These are phyloP conservation scores for Phytophthora vignae DNA, from an alignment of 352 stramenopile species.

Conservation along the genomic window DNA sequence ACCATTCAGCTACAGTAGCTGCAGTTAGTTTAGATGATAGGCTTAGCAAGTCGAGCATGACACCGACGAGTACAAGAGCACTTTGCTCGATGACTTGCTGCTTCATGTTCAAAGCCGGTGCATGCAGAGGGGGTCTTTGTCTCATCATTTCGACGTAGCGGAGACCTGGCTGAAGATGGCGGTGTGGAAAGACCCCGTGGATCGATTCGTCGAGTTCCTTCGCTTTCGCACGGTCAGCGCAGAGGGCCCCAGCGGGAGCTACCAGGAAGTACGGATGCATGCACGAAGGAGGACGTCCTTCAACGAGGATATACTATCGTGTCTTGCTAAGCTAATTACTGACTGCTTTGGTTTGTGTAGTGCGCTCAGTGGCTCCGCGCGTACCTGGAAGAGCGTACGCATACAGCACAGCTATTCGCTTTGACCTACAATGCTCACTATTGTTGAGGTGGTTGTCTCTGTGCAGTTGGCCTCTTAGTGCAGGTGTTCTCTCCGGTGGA, in stretches of 20 bases:
- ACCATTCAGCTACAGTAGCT: background rate
- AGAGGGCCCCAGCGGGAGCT: conserved; percentile 70
- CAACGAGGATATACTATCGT: background rate
- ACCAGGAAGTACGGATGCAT: conserved; percentile 50
- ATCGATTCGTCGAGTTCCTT: conserved; percentile 83
- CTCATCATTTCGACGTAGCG: conserved; percentile 6
- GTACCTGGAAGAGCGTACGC: conserved; percentile 60
- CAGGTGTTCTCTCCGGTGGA: conserved; percentile 64
- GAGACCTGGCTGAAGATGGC: conserved; percentile 7
- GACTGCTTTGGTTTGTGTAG: background rate
- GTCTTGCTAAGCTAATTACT: background rate
- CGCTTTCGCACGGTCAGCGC: conserved; percentile 81
- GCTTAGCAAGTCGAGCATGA: too few species aligned
- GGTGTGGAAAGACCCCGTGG: conserved; percentile 43
- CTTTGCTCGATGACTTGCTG: too few species aligned
- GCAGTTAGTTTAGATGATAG: background rate
- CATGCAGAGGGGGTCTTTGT: background rate
- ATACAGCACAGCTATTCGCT: too few species aligned
- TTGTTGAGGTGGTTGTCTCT: background rate
- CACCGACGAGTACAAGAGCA: background rate
- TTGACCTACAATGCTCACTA: too few species aligned
- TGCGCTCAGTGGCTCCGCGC: conserved; percentile 72
- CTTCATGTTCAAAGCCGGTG: conserved; percentile 9
- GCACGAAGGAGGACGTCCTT: background rate
- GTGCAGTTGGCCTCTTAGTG: conserved; percentile 51